Percentiles rank a stretch among this genome's conserved stretches.
phyloP scores from a whole-genome alignment of 228 moss, liverwort and hornwort genomes.

The Sphagnum fallax region DNA sequence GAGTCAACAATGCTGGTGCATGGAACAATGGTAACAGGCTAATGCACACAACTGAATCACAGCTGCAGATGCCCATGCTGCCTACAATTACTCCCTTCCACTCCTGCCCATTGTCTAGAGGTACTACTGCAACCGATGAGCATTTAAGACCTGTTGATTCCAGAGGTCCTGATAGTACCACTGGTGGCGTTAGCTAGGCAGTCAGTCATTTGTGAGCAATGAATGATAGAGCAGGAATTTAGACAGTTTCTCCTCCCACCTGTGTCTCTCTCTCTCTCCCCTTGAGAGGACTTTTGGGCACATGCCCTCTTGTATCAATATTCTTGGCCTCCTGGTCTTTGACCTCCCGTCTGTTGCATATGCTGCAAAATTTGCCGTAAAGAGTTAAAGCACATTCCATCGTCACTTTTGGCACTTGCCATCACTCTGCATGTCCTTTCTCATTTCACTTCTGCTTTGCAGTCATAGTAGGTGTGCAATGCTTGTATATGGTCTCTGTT shows the following conservation, averaged over 20 bases:
- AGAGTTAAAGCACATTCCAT: constrained; percentile 11
- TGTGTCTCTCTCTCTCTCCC: constrained; percentile 37
- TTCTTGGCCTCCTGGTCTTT: constrained; percentile 48
- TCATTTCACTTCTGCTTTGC: no score
- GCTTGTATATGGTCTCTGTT: no score
- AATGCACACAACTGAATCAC: constrained; percentile 45
- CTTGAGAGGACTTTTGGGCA: constrained; percentile 56
- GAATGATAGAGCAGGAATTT: constrained; percentile 24
- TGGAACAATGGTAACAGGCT: constrained; percentile 44
- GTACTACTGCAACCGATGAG: constrained; percentile 61
- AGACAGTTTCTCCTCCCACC: neutral
- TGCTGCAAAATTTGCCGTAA: constrained; percentile 43
- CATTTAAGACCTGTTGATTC: constrained; percentile 46
- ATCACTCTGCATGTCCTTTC: no score
- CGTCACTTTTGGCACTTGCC: no score
- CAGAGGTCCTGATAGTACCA: constrained; percentile 42
- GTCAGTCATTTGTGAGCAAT: constrained; percentile 37
- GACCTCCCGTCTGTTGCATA: no score
- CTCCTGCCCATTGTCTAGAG: constrained; percentile 51
- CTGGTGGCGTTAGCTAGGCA: constrained; percentile 54
- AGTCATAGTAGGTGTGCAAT: no score
- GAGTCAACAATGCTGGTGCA: constrained; percentile 50
- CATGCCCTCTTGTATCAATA: constrained; percentile 78
- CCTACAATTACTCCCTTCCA: constrained; percentile 61
- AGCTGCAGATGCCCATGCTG: constrained; percentile 49